phyloP scores from a whole-genome alignment of 1,139 yeast species.

The Suhomyces maxii region DNA sequence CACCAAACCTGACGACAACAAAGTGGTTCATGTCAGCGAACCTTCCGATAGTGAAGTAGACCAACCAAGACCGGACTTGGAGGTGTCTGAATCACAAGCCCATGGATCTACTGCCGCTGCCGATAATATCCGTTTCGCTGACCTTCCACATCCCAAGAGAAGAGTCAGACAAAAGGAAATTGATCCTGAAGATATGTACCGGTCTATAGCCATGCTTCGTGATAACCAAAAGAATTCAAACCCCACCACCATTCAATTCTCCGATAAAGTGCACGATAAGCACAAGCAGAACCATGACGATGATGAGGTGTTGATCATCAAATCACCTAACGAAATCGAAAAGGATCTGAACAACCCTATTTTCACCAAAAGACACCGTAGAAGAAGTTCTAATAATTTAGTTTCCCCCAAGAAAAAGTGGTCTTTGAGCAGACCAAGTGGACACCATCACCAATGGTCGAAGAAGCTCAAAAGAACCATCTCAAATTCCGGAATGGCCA shows the following conservation, averaged over 20 bases:
- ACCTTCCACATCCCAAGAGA: constrained; percentile 39
- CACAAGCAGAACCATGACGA: constrained; percentile 45
- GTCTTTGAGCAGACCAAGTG: constrained; percentile 13
- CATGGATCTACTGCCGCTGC: neutral
- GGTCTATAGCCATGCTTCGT: constrained; percentile 79
- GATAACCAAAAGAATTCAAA: constrained; percentile 33
- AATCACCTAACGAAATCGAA: constrained; percentile 75
- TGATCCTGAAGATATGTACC: constrained; percentile 80
- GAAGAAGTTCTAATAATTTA: constrained; percentile 8
- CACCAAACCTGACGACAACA: constrained; percentile 12
- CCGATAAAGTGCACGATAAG: constrained; percentile 7
- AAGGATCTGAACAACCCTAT: constrained; percentile 31
- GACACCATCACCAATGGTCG: constrained; percentile 13
- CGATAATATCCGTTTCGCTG: constrained; percentile 38
- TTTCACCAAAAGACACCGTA: constrained; percentile 8
- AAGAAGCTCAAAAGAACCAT: constrained; percentile 19
- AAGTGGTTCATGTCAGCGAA: constrained; percentile 37
- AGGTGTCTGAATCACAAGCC: constrained; percentile 1
- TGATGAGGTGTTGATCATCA: constrained; percentile 81
- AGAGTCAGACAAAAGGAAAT: constrained; percentile 48
- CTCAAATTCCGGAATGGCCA: constrained; percentile 18
- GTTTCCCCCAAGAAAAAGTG: constrained; percentile 7
- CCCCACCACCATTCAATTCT: constrained; percentile 11
- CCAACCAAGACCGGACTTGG: constrained; percentile 30
- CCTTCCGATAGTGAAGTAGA: constrained; percentile 23